Percentiles rank a stretch among this genome's conserved stretches.
These are phyloP conservation scores for Scleromitrula shiraiana DNA, from an alignment of 2,329 filamentous ascomycete genomes.

Conservation along the genomic window DNA sequence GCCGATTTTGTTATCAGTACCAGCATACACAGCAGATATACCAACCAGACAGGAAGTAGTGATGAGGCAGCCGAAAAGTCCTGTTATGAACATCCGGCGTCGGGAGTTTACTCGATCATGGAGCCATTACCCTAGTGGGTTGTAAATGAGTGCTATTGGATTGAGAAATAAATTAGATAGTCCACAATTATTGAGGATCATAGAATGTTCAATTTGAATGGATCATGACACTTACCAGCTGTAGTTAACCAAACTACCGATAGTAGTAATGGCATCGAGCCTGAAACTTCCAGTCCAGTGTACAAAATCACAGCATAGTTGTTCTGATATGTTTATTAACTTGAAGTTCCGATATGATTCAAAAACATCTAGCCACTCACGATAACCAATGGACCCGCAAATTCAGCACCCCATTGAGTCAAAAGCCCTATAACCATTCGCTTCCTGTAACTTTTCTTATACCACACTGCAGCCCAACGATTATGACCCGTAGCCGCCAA, in stretches of 20 bases:
- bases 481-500: background rate
- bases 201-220: constrained; percentile 16
- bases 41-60: constrained; percentile 4
- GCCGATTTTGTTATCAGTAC: constrained; percentile 6
- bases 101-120: background rate
- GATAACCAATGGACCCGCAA: constrained; percentile 10
- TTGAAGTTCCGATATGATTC: background rate
- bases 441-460: constrained; percentile 8
- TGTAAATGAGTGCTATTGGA: constrained; percentile 8
- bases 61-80: constrained; percentile 10
- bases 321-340: background rate
- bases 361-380: background rate
- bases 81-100: background rate
- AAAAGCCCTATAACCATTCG: constrained; percentile 9
- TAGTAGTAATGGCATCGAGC: constrained; percentile 7
- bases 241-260: constrained; percentile 14
- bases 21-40: constrained; percentile 10
- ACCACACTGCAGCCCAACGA: background rate
- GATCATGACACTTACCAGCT: constrained; percentile 15
- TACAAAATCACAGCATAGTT: constrained; percentile 13
- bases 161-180: no score
- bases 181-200: constrained; percentile 14
- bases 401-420: constrained; percentile 5
- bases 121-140: constrained; percentile 10
- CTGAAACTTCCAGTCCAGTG: constrained; percentile 7